phyloP scores from a whole-genome alignment of 495 filamentous ascomycete genomes.

The Lophium mytilinum region DNA sequence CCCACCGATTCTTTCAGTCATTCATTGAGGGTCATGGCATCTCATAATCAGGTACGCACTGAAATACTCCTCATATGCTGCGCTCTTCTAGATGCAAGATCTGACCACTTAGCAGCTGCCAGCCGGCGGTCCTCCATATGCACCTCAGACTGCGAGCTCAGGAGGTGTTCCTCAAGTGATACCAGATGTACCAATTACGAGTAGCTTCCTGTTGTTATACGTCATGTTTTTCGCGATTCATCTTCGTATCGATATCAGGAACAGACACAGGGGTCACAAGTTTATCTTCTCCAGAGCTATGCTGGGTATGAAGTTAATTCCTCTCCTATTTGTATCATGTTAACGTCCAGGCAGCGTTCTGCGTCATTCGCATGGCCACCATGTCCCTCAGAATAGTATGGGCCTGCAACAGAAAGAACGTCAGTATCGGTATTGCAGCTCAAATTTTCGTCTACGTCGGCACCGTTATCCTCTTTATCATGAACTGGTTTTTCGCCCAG shows the following conservation, averaged over 20 bases:
- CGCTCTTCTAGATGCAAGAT: neutral
- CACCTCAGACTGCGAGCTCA: conserved; percentile 24
- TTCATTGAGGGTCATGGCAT: neutral
- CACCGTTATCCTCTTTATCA: conserved; percentile 30
- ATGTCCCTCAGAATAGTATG: conserved; percentile 57
- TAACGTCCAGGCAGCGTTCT: conserved; percentile 45
- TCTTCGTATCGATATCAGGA: conserved; percentile 24
- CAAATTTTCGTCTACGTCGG: conserved; percentile 42
- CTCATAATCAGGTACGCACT: neutral
- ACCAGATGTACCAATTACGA: conserved; percentile 30
- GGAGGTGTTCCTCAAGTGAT: conserved; percentile 27
- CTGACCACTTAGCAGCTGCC: neutral
- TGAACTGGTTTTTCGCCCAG: conserved; percentile 32
- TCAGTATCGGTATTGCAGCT: conserved; percentile 58
- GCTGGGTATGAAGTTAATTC: conserved; percentile 42
- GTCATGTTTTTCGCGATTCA: conserved; percentile 24
- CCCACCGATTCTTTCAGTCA: neutral
- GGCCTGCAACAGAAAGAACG: conserved; percentile 40
- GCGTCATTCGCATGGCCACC: conserved; percentile 59
- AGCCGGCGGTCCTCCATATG: conserved; percentile 26
- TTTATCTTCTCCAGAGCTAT: conserved; percentile 48
- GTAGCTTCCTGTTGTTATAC: conserved; percentile 33
- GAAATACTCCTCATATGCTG: neutral
- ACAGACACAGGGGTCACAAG: conserved; percentile 25
- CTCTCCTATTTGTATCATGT: neutral